A percentile compares a stretch with the other conserved stretches of the same genome.
These are phyloP conservation scores for Carex parvula DNA, from an alignment of 176 grass and related monocot species.

Conservation along the genomic window DNA sequence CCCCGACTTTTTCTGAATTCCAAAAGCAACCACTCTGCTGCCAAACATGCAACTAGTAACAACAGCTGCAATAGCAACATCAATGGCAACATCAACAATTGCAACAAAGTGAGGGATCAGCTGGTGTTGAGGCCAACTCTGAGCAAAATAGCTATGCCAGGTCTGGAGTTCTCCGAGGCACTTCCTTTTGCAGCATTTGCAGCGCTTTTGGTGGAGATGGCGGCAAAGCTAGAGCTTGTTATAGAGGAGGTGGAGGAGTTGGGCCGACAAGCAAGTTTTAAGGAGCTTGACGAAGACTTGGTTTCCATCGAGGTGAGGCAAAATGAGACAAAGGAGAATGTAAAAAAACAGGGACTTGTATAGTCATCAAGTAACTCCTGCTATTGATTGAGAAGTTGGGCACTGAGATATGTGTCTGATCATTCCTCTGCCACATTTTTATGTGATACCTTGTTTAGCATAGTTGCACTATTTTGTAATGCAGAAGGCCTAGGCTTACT, in stretches of 20 bases:
- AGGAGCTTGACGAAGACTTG: conserved; percentile 48
- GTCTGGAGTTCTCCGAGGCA: conserved; percentile 83
- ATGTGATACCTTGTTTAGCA: background rate
- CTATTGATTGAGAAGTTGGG: conserved; percentile 6
- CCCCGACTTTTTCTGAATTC: conserved; percentile 63
- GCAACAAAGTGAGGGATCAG: conserved; percentile 13
- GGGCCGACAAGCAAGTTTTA: conserved; percentile 66
- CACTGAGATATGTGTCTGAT: background rate
- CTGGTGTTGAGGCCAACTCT: conserved; percentile 42
- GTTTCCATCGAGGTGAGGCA: conserved; percentile 41
- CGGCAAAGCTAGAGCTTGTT: conserved; percentile 68
- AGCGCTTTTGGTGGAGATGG: conserved; percentile 87
- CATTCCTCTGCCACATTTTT: background rate
- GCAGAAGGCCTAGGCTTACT: background rate
- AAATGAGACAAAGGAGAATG: conserved; percentile 35
- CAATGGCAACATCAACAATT: background rate
- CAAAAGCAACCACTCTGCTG: conserved; percentile 35
- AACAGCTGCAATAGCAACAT: background rate
- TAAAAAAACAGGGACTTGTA: conserved; percentile 22
- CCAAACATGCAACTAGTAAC: conserved; percentile 19
- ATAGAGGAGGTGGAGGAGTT: conserved; percentile 85
- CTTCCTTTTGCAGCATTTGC: conserved; percentile 90
- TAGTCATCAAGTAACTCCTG: background rate
- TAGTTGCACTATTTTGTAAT: background rate
- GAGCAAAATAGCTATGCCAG: conserved; percentile 73